Conservation (phyloP, 805 yeast species). For the Middelhovenomyces tepae region DNA sequence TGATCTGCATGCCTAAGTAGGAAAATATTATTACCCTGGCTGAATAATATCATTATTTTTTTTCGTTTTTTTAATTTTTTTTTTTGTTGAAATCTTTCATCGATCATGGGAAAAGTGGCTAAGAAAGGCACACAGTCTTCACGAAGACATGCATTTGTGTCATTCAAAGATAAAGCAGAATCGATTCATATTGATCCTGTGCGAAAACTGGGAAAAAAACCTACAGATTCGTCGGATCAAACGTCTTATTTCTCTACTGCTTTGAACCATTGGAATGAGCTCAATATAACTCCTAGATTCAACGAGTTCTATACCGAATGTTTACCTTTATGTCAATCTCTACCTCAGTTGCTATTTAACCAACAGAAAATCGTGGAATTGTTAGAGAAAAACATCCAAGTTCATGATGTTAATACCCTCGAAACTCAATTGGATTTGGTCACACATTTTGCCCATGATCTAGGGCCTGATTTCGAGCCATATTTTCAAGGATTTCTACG, state of each 20-base stretch:
- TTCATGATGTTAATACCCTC: conserved; percentile 59
- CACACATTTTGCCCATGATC: conserved; percentile 82
- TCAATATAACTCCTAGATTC: conserved; percentile 67
- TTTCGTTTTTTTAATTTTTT: too few species aligned
- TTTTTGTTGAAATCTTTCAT: too few species aligned
- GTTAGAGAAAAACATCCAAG: conserved; percentile 38
- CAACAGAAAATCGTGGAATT: conserved; percentile 49
- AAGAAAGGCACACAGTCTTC: conserved; percentile 45
- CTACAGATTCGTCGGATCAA: conserved; percentile 21
- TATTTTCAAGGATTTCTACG: conserved; percentile 49
- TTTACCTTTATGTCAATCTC: conserved; percentile 48
- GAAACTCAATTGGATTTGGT: conserved; percentile 76
- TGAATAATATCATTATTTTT: too few species aligned
- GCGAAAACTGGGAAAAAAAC: conserved; percentile 21
- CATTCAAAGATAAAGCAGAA: conserved; percentile 81
- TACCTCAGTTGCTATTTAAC: conserved; percentile 76
- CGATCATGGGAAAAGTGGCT: conserved; percentile 4
- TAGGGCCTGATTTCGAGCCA: conserved; percentile 82
- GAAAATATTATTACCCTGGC: too few species aligned
- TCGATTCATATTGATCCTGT: conserved; percentile 72
- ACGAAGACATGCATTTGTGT: conserved; percentile 46
- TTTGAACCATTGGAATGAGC: conserved; percentile 79
- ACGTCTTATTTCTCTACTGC: conserved; percentile 73
- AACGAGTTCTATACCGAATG: conserved; percentile 52
- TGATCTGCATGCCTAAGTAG: too few species aligned